Base-by-base conservation (phyloP, 2,329 filamentous ascomycete species). In the Sporothrix dimorphospora region DNA sequence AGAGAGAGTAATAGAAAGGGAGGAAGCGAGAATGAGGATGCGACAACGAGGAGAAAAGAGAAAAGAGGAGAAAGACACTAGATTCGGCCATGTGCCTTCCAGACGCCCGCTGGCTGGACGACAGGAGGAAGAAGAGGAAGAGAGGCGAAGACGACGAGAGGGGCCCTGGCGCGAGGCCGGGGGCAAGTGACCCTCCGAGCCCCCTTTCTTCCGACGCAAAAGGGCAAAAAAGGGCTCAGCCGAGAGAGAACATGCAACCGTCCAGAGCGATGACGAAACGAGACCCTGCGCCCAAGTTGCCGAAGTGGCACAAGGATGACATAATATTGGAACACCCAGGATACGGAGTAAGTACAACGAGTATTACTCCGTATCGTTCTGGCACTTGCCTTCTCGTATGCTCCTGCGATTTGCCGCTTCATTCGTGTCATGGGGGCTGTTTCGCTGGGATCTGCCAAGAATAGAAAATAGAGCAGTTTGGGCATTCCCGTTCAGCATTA, bases 261-360 rank as follows among this genome's bases (percentile, higher is more conserved):
- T 34, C 14, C 53, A 38, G 27, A n/a, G n/a, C 38, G 57, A 63
- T 63, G 57, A 63, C 57, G 57, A 63, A 63, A 63, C 57, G n/a
- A 14, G 57, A 63, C 57, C 57, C 34, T 61, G 34, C 19, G 4
- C 27, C 3, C 24, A 4, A 57, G 24, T 11, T 57, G 53, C 53
- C 14, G 11, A 30, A 59, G n/a, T n/a, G n/a, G n/a, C n/a, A n/a
- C 16, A 61, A 19, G 57, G 57, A 61, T 42, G 57, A 42, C 57
- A 63, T 63, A 63, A 42, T 63, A 63, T 63, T 24, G 57, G 57
- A 42, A 24, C 57, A 61, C 21, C 30, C 30, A 34, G 30, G 30
- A 34, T 34, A n/a, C n/a, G n/a, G n/a, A n/a, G n/a, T n/a, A n/a
- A n/a, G n/a, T n/a, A n/a, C n/a, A n/a, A n/a, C n/a, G n/a, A n/a